Evolutionary conservation across 78 protist genomes (phyloP).

Genomic region (Tieghemostelium lacteum): DNA sequence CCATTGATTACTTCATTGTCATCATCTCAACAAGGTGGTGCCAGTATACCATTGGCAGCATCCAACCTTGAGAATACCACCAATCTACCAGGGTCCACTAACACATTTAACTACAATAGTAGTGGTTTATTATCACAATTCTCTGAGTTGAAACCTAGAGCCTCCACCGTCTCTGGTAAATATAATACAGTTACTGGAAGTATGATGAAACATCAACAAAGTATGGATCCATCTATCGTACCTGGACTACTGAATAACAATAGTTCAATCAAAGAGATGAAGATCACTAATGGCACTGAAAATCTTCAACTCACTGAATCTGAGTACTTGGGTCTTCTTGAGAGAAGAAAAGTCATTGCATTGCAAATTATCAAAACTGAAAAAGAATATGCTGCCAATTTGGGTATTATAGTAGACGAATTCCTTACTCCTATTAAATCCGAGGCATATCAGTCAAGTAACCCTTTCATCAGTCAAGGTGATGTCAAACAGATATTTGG

Average conservation of each 20-base stretch:
- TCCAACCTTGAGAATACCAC: too few species aligned
- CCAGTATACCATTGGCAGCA: too few species aligned
- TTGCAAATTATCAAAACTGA: constrained; percentile 36
- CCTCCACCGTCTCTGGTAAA: background rate
- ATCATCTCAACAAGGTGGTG: background rate
- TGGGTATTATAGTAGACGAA: constrained; percentile 40
- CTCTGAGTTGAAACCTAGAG: background rate
- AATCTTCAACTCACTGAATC: constrained; percentile 6
- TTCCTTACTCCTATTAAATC: constrained; percentile 14
- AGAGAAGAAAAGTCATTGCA: constrained; percentile 1
- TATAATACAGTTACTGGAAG: background rate
- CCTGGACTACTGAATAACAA: background rate
- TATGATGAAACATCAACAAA: too few species aligned
- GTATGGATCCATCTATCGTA: background rate
- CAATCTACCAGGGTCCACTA: background rate
- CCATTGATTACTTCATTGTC: background rate
- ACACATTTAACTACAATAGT: too few species aligned
- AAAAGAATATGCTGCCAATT: constrained; percentile 32
- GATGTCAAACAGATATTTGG: constrained; percentile 65
- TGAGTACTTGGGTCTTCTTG: constrained; percentile 11
- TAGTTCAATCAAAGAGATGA: background rate
- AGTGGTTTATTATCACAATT: too few species aligned
- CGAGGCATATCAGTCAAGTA: constrained; percentile 40
- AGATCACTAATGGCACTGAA: background rate
- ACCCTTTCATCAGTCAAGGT: constrained; percentile 31